Evolutionary conservation across 768 basidiomycete genomes (phyloP), one percentile per base, ranked within the genome.

Genomic region (Psilocybe tampanensis): DNA sequence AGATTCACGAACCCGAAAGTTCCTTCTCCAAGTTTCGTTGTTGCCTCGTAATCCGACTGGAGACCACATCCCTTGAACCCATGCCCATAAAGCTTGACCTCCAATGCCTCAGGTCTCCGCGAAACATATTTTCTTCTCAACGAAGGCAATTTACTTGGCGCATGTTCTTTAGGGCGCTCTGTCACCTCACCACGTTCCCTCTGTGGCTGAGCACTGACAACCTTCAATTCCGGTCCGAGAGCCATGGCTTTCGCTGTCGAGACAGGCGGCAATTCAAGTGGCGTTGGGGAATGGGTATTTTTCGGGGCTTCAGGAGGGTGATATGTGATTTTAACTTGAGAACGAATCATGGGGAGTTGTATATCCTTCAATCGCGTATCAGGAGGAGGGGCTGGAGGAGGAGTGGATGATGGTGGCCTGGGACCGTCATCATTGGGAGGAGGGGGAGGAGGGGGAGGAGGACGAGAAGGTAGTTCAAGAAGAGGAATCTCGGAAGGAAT

Each of bases 11-110:
- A 93, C 90, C 95, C 96, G 71, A 98, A 98, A 23, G 96, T 98
- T 3, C 96, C 96, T 71, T 98, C 96, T 34, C 96, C 96, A 15
- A 98, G 76, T 73, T 98, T 97, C 2, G 87, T 89, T 41, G 89
- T 88, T 13, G 87, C 78, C 54, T 88, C 84, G 69, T 97, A 98
- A 61, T 92, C 91, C 15, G 74, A 74, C 60, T 95, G 83, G 54
- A 76, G 68, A 8, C 90, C 89, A 70, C 88, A 88, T 5, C 93
- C 88, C 34, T 75, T 73, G 64, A 94, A 91, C 15, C 70, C 71
- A 54, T 83, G 79, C 32, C 89, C 87, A 67, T 91, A 94, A 0
- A 83, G 86, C 44, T 78, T 76, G 60, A 79, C 70, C 63, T 94
- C 92, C 55, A 89, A 83, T 59, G 88, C 83, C 33, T 76, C 72